Percentiles rank a stretch among this genome's conserved stretches.
phyloP scores from a whole-genome alignment of 306 rosid species.

The Cercis canadensis region DNA sequence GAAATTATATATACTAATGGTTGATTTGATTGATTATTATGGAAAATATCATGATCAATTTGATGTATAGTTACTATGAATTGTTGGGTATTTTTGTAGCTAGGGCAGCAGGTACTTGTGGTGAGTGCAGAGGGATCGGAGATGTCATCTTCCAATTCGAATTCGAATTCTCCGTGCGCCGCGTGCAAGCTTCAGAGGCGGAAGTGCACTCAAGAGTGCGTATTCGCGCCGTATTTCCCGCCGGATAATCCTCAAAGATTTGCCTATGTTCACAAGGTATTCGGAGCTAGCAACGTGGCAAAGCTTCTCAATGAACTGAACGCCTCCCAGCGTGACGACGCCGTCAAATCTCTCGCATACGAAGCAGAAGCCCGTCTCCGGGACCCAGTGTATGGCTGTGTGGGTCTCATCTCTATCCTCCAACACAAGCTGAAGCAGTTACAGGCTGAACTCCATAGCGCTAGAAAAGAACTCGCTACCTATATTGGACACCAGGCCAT shows the following conservation, averaged over 20 bases:
- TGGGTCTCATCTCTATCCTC: conserved; percentile 35
- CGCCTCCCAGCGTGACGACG: conserved; percentile 67
- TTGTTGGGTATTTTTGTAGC: too few species aligned
- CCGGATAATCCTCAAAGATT: conserved; percentile 81
- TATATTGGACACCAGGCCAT: not conserved
- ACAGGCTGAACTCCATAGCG: conserved; percentile 34
- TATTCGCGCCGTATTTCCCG: conserved; percentile 84
- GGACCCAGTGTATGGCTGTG: conserved; percentile 53
- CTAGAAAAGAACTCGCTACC: conserved; percentile 38
- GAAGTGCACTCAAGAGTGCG: conserved; percentile 79
- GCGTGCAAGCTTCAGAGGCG: conserved; percentile 77
- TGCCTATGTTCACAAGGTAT: conserved; percentile 70
- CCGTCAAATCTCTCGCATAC: conserved; percentile 49
- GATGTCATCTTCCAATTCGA: conserved; percentile 19
- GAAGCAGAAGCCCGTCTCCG: conserved; percentile 50
- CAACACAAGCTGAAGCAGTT: conserved; percentile 30
- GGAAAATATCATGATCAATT: too few species aligned
- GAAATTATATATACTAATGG: too few species aligned
- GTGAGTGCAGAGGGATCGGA: not conserved
- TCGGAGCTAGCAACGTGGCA: conserved; percentile 78
- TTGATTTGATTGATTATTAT: too few species aligned
- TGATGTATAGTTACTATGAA: too few species aligned
- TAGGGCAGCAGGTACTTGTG: too few species aligned
- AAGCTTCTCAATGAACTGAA: conserved; percentile 67
- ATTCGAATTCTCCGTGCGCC: conserved; percentile 69